These are phyloP conservation scores for Penicillium sp. DNA, from an alignment of 2,329 filamentous ascomycete genomes.

Conservation along the genomic window DNA sequence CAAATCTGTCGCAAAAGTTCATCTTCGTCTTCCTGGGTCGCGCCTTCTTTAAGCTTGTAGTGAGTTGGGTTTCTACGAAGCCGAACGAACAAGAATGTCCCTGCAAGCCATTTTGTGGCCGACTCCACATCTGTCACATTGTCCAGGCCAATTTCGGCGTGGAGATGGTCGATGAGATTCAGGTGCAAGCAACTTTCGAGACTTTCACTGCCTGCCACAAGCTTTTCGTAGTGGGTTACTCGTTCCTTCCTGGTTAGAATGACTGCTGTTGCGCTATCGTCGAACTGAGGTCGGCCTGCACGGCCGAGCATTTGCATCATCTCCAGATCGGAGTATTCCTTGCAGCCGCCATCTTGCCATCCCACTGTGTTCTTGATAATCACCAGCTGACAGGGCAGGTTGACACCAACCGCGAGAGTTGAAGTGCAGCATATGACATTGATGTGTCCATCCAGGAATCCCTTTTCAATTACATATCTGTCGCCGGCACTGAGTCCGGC, in stretches of 20 bases:
- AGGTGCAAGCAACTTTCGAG: constrained; percentile 75
- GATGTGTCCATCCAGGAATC: constrained; percentile 66
- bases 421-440: constrained; percentile 82
- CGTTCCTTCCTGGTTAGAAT: constrained; percentile 71
- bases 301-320: constrained; percentile 89
- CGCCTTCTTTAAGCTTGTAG: constrained; percentile 61
- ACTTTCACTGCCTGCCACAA: constrained; percentile 67
- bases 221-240: constrained; percentile 62
- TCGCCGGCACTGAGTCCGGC: constrained; percentile 66
- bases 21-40: constrained; percentile 52
- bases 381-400: constrained; percentile 76
- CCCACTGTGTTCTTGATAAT: constrained; percentile 74
- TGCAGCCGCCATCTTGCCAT: constrained; percentile 57
- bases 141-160: constrained; percentile 74
- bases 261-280: constrained; percentile 68
- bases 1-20: constrained; percentile 67
- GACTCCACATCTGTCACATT: constrained; percentile 62
- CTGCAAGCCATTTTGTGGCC: constrained; percentile 68
- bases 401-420: constrained; percentile 77
- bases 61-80: constrained; percentile 65
- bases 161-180: constrained; percentile 77
- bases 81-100: constrained; percentile 74
- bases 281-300: constrained; percentile 78
- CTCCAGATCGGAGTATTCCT: constrained; percentile 76
- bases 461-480: constrained; percentile 61